Base-by-base conservation (phyloP, 78 protist species). In the Dictyostelium intermedium region DNA sequence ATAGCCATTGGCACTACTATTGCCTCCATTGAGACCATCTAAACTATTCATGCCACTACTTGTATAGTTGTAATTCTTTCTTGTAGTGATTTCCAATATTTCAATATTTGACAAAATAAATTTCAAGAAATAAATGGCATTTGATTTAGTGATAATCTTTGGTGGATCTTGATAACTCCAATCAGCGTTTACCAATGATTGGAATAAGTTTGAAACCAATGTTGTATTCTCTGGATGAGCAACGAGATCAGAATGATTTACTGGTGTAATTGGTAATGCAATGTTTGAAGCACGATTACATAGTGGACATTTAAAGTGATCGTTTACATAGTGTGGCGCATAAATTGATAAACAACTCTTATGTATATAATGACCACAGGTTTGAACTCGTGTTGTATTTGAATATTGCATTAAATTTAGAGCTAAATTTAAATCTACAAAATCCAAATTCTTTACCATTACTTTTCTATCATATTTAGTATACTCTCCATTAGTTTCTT, bases 351-450 rank as follows among this genome's bases (percentile, higher is more conserved):
- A 16, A 70, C 94, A 89, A 11, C n/a, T 20, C 8, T 39, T 79
- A 63, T 89, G 94, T 6, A 78, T 39, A 81, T 76, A 81, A 23
- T 89, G 94, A 66, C 84, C 82, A 70, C 94, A 89, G 3, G 81
- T 60, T 25, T 83, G 85, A n/a, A 35, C 47, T 30, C 53, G 30
- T 7, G 63, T 80, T 20, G 34, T 5, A 23, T 32, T n/a, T 30
- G 86, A 47, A 25, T 6, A 35, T 60, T 79, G 82, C 13, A 87
- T 39, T 9, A 77, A 77, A 2, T 77, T 23, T 27, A 30, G 10
- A 35, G 43, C 20, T 35, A 16, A 13, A 32, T 74, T 30, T 37
- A 74, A 8, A 66, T 30, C 34, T 27, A 66, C 9, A 34, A 16
- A 0, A 34, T 72, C 79, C 7, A 72, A 3, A 66, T 27, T 63